Conservation (phyloP, 441 rosid genomes). For the Flueggea neowawraea region DNA sequence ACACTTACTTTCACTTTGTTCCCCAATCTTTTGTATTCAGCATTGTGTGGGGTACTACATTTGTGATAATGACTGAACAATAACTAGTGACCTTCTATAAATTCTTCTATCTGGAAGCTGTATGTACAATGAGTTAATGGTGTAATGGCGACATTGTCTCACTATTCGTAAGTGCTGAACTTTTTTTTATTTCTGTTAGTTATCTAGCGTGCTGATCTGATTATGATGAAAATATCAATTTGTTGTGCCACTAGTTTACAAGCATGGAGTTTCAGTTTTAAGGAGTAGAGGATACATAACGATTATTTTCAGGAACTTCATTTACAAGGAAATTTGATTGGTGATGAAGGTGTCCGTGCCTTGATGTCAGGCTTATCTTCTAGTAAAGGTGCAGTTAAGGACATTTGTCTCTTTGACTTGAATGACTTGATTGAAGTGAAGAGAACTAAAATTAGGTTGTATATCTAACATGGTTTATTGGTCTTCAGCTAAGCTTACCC, state of each 20-base stretch:
- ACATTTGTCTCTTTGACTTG: too few relatives aligned
- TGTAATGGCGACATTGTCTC: too few relatives aligned
- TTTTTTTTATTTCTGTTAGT: neutral
- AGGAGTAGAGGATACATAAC: conserved; percentile 10
- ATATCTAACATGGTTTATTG: conserved; percentile 18
- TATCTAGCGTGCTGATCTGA: neutral
- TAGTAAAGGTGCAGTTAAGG: conserved; percentile 56
- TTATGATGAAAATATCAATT: too few relatives aligned
- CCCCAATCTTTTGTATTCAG: neutral
- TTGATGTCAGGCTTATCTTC: conserved; percentile 79
- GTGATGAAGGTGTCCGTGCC: conserved; percentile 93
- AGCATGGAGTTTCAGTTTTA: neutral
- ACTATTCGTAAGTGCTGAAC: too few relatives aligned
- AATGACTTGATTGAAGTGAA: neutral
- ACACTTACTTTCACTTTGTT: neutral
- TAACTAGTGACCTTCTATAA: too few relatives aligned
- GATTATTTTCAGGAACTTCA: conserved; percentile 69
- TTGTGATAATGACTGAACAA: conserved; percentile 2
- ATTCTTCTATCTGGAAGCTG: neutral
- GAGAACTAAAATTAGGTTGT: conserved; percentile 2
- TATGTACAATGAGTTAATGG: too few relatives aligned
- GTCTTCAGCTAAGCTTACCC: conserved; percentile 64
- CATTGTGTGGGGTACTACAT: neutral
- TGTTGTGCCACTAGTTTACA: too few relatives aligned
- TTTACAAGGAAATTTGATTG: conserved; percentile 91